These are phyloP conservation scores for Karstenula rhodostoma DNA, from an alignment of 2,329 filamentous ascomycete genomes.

Conservation along the genomic window DNA sequence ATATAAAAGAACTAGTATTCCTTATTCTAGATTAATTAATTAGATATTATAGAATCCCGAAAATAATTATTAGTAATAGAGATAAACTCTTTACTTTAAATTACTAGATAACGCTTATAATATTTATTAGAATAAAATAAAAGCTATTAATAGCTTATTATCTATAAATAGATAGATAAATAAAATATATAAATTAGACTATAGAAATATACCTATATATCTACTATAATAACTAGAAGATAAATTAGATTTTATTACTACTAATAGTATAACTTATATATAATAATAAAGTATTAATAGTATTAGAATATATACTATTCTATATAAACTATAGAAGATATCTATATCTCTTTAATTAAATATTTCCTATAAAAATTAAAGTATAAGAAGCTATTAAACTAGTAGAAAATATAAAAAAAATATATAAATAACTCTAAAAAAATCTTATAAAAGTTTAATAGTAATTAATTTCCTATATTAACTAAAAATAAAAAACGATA, in stretches of 20 bases:
- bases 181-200: not conserved
- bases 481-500: not conserved
- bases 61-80: conserved; percentile 1
- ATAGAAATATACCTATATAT: not conserved
- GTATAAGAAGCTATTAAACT: not conserved
- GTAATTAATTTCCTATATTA: not conserved
- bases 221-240: not conserved
- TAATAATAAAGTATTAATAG: conserved; percentile 15
- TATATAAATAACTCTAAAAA: not conserved
- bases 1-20: too few relatives aligned
- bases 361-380: not conserved
- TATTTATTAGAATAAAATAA: not conserved
- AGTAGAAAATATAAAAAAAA: conserved; percentile 1
- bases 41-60: not conserved
- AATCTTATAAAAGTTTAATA: not conserved
- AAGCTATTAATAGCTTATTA: not conserved
- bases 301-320: not conserved
- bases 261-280: not conserved
- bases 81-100: not conserved
- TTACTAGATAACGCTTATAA: not conserved
- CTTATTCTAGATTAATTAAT: not conserved
- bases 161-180: conserved; percentile 1
- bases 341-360: not conserved
- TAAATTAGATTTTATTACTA: not conserved
- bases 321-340: not conserved